Conservation (phyloP, 768 basidiomycete genomes). For the Kwoniella sp. region DNA sequence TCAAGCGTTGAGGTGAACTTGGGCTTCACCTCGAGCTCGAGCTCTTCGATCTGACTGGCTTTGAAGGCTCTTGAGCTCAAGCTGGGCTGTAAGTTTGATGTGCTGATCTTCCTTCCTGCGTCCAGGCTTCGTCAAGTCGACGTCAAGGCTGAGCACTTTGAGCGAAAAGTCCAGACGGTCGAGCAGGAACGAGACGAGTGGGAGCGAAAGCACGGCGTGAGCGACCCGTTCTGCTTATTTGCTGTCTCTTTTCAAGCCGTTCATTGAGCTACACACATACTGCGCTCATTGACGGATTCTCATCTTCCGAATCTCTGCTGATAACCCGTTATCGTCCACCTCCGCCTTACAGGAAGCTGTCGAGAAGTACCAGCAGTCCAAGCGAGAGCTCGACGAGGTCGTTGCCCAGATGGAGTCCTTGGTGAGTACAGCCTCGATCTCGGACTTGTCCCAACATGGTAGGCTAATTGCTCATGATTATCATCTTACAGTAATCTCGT, state of each 20-base stretch:
- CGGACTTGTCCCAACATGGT: no score
- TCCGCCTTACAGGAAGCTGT: slow-evolving; percentile 64
- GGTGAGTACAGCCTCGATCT: slow-evolving; percentile 25
- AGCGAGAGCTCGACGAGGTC: slow-evolving; percentile 82
- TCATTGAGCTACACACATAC: no score
- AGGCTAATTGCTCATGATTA: no score
- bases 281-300: no score
- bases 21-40: no score
- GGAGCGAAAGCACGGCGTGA: slow-evolving; percentile 94
- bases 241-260: no score
- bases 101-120: neutral
- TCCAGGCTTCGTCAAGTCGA: slow-evolving; percentile 89
- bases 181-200: slow-evolving; percentile 89
- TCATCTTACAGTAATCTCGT: no score
- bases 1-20: no score
- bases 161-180: slow-evolving; percentile 79
- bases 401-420: slow-evolving; percentile 72
- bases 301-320: slow-evolving; percentile 8
- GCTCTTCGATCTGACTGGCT: no score
- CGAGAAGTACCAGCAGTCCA: slow-evolving; percentile 70
- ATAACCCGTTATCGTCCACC: neutral
- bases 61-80: no score
- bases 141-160: slow-evolving; percentile 98
- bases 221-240: slow-evolving; percentile 40
- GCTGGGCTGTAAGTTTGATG: no score